A percentile compares a stretch with the other conserved stretches of the same genome.
Conservation (phyloP, 2,329 filamentous ascomycete genomes). For the Claviceps capensis region DNA sequence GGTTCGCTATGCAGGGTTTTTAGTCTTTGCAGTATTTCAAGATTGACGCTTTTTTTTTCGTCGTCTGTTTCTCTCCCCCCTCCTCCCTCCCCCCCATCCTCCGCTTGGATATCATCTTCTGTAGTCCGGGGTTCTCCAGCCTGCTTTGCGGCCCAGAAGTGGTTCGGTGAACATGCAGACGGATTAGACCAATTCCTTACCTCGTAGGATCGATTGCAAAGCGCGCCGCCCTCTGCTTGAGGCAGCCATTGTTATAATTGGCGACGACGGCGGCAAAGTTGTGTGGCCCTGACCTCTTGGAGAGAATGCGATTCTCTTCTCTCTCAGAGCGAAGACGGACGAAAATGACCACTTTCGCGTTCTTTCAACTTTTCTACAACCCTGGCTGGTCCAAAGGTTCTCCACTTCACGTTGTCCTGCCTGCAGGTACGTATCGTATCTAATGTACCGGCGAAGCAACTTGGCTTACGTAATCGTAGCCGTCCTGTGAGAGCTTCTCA, state of each 20-base stretch:
- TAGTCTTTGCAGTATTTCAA: not conserved
- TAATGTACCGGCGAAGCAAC: not conserved
- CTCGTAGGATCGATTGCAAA: constrained; percentile 33
- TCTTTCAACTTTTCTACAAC: constrained; percentile 12
- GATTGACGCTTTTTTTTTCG: not conserved
- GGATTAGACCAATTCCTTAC: constrained; percentile 20
- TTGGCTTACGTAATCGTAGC: not conserved
- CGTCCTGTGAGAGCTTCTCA: no score
- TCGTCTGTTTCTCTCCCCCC: no score
- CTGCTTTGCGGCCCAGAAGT: no score
- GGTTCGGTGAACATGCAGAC: not conserved
- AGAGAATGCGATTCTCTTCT: constrained; percentile 5
- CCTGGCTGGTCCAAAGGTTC: not conserved
- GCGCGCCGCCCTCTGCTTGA: constrained; percentile 42
- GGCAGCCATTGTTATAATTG: constrained; percentile 28
- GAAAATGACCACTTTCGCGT: not conserved
- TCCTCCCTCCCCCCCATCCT: not conserved
- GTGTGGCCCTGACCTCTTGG: constrained; percentile 5
- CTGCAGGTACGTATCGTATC: constrained; percentile 1
- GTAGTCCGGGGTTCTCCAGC: no score
- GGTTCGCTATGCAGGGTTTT: constrained; percentile 11
- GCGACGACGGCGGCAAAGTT: not conserved
- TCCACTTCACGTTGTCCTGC: not conserved
- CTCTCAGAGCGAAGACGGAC: not conserved
- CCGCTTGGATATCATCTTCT: not conserved